A percentile compares a stretch with the other conserved stretches of the same genome.
phyloP scores from a whole-genome alignment of 202 grass and related monocot species.

The Cymbopogon flexuosus region DNA sequence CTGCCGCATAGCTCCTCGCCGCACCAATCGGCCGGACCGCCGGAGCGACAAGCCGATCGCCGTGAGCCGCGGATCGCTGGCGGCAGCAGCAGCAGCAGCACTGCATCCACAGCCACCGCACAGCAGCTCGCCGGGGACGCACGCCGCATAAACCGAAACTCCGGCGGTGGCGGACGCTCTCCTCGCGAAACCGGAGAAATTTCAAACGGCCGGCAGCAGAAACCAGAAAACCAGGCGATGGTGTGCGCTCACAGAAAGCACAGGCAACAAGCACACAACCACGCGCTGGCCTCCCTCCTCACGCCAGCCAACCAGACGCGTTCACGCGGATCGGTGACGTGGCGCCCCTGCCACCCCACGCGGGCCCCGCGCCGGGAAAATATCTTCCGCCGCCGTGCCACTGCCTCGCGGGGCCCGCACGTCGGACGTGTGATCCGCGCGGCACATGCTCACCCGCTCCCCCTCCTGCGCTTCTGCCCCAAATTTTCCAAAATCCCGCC shows the following conservation, averaged over 20 bases:
- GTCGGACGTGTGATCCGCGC: background rate
- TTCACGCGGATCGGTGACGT: conserved; percentile 87
- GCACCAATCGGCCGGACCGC: background rate
- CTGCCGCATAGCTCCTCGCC: background rate
- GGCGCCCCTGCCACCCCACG: background rate
- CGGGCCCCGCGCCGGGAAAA: background rate
- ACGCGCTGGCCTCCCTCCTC: too few species aligned
- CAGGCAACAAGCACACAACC: conserved; percentile 29
- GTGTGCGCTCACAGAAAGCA: conserved; percentile 22
- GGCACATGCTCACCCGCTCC: conserved; percentile 8
- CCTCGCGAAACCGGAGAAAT: background rate
- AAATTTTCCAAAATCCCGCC: conserved; percentile 63
- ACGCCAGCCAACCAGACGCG: conserved; percentile 18
- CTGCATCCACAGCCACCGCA: background rate
- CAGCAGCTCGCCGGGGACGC: too few species aligned
- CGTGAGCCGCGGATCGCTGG: background rate
- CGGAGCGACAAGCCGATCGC: background rate
- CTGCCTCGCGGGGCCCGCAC: background rate
- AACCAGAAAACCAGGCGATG: background rate
- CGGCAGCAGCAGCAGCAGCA: background rate
- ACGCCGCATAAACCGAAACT: too few species aligned
- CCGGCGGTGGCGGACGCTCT: background rate
- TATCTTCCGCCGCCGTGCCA: background rate
- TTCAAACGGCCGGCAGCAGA: background rate
- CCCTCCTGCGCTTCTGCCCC: background rate